Conservation (phyloP, 2,329 filamentous ascomycete species). For the Botryotinia calthae region DNA sequence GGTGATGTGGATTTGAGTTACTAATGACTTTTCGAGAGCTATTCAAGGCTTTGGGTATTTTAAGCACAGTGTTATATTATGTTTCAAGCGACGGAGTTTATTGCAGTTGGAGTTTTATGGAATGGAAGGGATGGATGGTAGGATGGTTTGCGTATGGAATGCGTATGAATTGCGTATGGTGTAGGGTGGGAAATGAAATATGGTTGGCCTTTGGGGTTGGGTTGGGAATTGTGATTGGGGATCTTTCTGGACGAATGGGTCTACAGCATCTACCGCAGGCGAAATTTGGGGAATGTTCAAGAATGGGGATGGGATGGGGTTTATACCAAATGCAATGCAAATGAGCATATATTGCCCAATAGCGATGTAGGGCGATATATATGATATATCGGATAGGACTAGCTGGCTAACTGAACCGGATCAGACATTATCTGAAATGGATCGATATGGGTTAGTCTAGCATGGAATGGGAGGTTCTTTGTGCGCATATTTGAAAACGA, state of each 20-base stretch:
- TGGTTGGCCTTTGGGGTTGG: slow-evolving; percentile 9
- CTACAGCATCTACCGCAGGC: slow-evolving; percentile 3
- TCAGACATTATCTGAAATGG: not conserved
- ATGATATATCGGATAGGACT: not conserved
- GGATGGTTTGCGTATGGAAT: not conserved
- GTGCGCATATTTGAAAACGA: not conserved
- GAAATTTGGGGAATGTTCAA: slow-evolving; percentile 10
- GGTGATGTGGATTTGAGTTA: slow-evolving; percentile 63
- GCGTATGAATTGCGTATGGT: slow-evolving; percentile 7
- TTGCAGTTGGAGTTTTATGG: slow-evolving; percentile 10
- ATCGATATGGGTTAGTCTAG: not conserved
- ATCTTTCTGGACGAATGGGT: slow-evolving; percentile 5
- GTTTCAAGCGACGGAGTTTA: slow-evolving; percentile 21
- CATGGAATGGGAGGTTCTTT: not conserved
- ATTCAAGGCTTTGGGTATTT: slow-evolving; percentile 14
- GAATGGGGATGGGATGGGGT: slow-evolving; percentile 1
- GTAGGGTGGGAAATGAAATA: slow-evolving; percentile 19
- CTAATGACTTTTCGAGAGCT: slow-evolving; percentile 40
- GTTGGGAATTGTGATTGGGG: slow-evolving; percentile 13
- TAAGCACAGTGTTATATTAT: slow-evolving; percentile 14
- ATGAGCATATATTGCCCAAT: slow-evolving; percentile 4
- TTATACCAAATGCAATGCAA: not conserved
- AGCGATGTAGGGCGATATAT: not conserved
- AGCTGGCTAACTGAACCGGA: not conserved
- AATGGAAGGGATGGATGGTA: not conserved